A percentile compares a stretch with the other conserved stretches of the same genome.
Conservation (phyloP, 2,329 filamentous ascomycete genomes). For the Penicillium decumbens region DNA sequence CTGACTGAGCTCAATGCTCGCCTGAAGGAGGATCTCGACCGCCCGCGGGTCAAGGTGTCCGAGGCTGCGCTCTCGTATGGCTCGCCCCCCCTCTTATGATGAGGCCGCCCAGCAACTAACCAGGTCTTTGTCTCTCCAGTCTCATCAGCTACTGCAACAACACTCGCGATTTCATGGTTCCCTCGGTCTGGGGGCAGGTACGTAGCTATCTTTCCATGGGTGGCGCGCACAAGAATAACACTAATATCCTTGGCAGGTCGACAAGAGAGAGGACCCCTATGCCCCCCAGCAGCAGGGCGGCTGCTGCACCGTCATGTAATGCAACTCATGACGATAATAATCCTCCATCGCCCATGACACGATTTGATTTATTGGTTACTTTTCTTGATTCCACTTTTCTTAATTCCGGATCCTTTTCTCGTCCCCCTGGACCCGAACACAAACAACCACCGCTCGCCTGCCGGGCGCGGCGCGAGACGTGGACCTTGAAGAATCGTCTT, state of each 20-base stretch:
- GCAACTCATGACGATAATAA: slow-evolving; percentile 26
- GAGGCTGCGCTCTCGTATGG: slow-evolving; percentile 81
- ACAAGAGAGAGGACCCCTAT: slow-evolving; percentile 96
- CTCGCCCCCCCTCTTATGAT: slow-evolving; percentile 10
- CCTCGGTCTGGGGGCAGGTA: slow-evolving; percentile 86
- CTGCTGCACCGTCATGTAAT: slow-evolving; percentile 93
- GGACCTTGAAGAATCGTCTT: slow-evolving; percentile 19
- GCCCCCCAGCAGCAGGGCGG: slow-evolving; percentile 87
- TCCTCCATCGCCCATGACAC: slow-evolving; percentile 21
- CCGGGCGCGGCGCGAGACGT: slow-evolving; percentile 16
- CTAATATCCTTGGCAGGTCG: slow-evolving; percentile 54
- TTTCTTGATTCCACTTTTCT: slow-evolving; percentile 15
- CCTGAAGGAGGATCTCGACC: slow-evolving; percentile 89
- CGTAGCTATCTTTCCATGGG: slow-evolving; percentile 20
- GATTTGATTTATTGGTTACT: slow-evolving; percentile 1
- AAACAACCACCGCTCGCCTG: slow-evolving; percentile 16
- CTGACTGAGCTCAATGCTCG: slow-evolving; percentile 96
- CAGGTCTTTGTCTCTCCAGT: slow-evolving; percentile 48
- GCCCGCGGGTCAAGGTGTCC: slow-evolving; percentile 91
- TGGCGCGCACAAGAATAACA: slow-evolving; percentile 16
- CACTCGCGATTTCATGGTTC: slow-evolving; percentile 98
- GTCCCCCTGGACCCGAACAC: slow-evolving; percentile 10
- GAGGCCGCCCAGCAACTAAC: not conserved
- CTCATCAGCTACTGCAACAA: slow-evolving; percentile 98
- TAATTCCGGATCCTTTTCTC: slow-evolving; percentile 19